A percentile compares a stretch with the other conserved stretches of the same genome.
phyloP scores from a whole-genome alignment of 805 yeast species.

The Saturnispora galanensis region DNA sequence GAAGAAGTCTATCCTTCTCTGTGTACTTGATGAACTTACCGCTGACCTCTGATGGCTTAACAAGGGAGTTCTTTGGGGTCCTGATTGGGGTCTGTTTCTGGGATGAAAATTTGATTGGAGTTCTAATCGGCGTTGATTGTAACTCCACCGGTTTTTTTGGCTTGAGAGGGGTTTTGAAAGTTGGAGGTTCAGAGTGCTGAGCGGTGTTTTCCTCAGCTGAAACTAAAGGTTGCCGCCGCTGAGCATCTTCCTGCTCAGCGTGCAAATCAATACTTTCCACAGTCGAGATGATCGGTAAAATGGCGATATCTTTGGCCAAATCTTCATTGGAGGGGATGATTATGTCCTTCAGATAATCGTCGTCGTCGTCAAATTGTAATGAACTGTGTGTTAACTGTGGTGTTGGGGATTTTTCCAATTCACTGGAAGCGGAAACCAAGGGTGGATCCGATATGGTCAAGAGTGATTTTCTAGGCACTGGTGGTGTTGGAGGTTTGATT shows the following conservation, averaged over 20 bases:
- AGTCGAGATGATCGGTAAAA: neutral
- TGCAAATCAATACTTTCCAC: no score
- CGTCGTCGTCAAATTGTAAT: no score
- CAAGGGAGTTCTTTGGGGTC: slow-evolving; percentile 7
- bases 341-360: no score
- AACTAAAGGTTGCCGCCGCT: no score
- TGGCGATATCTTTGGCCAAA: no score
- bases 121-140: slow-evolving; percentile 1
- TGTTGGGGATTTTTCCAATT: slow-evolving; percentile 1
- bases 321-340: no score
- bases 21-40: slow-evolving; percentile 24
- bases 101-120: neutral
- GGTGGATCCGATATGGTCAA: slow-evolving; percentile 3
- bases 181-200: neutral
- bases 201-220: no score
- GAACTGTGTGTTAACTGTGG: neutral
- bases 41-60: slow-evolving; percentile 21
- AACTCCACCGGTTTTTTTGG: slow-evolving; percentile 8
- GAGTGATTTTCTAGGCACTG: slow-evolving; percentile 14
- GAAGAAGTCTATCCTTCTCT: slow-evolving; percentile 22
- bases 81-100: no score
- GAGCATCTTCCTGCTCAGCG: no score
- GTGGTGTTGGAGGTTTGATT: slow-evolving; percentile 13
- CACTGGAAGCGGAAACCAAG: neutral
- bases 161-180: slow-evolving; percentile 9